Conservation (phyloP, 2,329 filamentous ascomycete species). For the Alternaria hordeiaustralica region DNA sequence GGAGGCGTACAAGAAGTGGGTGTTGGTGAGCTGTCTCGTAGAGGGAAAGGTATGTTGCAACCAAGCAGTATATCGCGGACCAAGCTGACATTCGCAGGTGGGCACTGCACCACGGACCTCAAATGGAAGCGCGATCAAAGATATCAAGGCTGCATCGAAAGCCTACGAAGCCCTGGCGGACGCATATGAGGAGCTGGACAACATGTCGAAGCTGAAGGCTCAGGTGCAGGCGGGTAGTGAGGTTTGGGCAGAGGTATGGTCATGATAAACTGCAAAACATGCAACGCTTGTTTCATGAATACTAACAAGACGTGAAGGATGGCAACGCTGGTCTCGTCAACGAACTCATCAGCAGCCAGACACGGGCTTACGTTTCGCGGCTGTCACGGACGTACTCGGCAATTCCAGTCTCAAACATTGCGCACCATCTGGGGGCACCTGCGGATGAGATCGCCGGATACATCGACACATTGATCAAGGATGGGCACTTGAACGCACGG, state of each 20-base stretch:
- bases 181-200: conserved; percentile 64
- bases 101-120: conserved; percentile 64
- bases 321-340: conserved; percentile 74
- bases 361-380: conserved; percentile 75
- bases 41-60: conserved; percentile 63
- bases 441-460: conserved; percentile 61
- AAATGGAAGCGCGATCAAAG: conserved; percentile 60
- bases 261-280: conserved; percentile 19
- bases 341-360: conserved; percentile 73
- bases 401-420: conserved; percentile 62
- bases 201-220: conserved; percentile 63
- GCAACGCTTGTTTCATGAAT: conserved; percentile 11
- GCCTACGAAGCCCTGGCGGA: conserved; percentile 74
- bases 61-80: neutral
- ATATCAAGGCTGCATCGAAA: conserved; percentile 65
- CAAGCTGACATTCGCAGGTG: conserved; percentile 45
- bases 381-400: conserved; percentile 76
- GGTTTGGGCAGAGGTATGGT: conserved; percentile 65
- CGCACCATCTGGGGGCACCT: conserved; percentile 58
- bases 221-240: conserved; percentile 67
- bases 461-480: conserved; percentile 59
- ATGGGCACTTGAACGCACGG: conserved; percentile 58
- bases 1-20: conserved; percentile 91
- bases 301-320: conserved; percentile 58
- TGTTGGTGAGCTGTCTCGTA: conserved; percentile 75